phyloP scores from a whole-genome alignment of 345 rosid genomes.

The Brassica napus region Da-Ae NC_063452.1:57388001-57388500 shows the following conservation, averaged over 20 bases:
- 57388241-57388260: background rate
- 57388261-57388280: conserved; percentile 52
- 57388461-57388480: background rate
- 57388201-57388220: background rate
- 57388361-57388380: background rate
- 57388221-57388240: conserved; percentile 19
- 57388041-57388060: conserved; percentile 56
- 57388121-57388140: conserved; percentile 67
- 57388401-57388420: background rate
- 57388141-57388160: conserved; percentile 64
- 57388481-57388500: background rate
- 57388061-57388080: conserved; percentile 60
- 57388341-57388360: background rate
- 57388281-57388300: conserved; percentile 52
- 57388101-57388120: conserved; percentile 65
- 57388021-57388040: conserved; percentile 62
- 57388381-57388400: background rate
- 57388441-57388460: too few relatives aligned
- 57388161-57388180: conserved; percentile 37
- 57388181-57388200: background rate
- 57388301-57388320: conserved; percentile 47
- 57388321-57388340: background rate
- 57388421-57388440: background rate
- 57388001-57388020: background rate
- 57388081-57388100: conserved; percentile 72